These are phyloP conservation scores for Globisporangium polare DNA, from an alignment of 352 stramenopile species.

Conservation along the genomic window DNA sequence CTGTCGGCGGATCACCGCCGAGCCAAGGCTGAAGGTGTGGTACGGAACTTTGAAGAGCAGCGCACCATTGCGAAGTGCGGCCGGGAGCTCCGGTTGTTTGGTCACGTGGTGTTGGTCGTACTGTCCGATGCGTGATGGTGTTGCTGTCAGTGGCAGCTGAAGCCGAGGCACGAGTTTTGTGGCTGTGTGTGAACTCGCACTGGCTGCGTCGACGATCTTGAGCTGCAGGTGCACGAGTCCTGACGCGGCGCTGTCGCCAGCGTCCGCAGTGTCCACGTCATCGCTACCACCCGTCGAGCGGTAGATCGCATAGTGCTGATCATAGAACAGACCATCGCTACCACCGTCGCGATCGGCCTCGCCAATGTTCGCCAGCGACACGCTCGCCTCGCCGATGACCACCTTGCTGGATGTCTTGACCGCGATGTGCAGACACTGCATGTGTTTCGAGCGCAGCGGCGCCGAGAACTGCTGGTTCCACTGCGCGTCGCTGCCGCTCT, in stretches of 20 bases:
- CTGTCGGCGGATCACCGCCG: slow-evolving; percentile 35
- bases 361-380: slow-evolving; percentile 38
- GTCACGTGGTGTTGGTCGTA: neutral
- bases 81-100: slow-evolving; percentile 23
- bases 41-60: slow-evolving; percentile 82
- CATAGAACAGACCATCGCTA: slow-evolving; percentile 32
- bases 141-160: slow-evolving; percentile 21
- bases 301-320: slow-evolving; percentile 62
- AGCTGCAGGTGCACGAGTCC: slow-evolving; percentile 70
- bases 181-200: neutral
- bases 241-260: slow-evolving; percentile 9
- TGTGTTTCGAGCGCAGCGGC: slow-evolving; percentile 41
- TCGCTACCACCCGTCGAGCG: slow-evolving; percentile 14
- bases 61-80: slow-evolving; percentile 44
- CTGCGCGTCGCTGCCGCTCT: slow-evolving; percentile 73
- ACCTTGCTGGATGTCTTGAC: slow-evolving; percentile 70
- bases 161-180: slow-evolving; percentile 22
- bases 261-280: neutral
- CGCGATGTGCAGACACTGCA: slow-evolving; percentile 43
- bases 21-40: slow-evolving; percentile 44
- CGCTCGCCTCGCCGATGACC: slow-evolving; percentile 52
- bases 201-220: slow-evolving; percentile 43
- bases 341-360: slow-evolving; percentile 13
- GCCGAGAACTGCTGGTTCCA: slow-evolving; percentile 82
- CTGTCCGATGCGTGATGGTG: neutral